A percentile compares a stretch with the other conserved stretches of the same genome.
phyloP scores from a whole-genome alignment of 345 rosid genomes.

The Anastatica hierochuntica region DNA sequence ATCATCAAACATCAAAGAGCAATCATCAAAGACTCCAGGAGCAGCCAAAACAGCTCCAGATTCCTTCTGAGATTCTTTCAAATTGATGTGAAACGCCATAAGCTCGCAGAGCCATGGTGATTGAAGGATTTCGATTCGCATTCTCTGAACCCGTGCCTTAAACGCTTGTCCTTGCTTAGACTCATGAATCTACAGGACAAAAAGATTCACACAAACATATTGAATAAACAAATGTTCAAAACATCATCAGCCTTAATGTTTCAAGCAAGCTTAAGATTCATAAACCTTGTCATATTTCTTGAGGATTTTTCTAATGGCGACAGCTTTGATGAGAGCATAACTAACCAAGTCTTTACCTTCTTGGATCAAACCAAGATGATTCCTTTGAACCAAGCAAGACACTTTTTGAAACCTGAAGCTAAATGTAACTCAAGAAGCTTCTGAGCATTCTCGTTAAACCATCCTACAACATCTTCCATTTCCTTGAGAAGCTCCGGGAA shows the following conservation, averaged over 20 bases:
- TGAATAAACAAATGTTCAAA: slow-evolving; percentile 1
- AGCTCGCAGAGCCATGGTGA: slow-evolving; percentile 96
- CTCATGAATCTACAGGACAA: slow-evolving; percentile 54
- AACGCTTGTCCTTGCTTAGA: slow-evolving; percentile 94
- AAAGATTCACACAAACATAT: background rate
- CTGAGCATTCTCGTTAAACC: slow-evolving; percentile 72
- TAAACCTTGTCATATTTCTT: slow-evolving; percentile 96
- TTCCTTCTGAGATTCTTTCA: slow-evolving; percentile 44
- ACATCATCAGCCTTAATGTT: background rate
- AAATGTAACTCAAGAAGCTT: slow-evolving; percentile 82
- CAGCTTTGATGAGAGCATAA: slow-evolving; percentile 79
- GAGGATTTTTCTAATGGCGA: slow-evolving; percentile 77
- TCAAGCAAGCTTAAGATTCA: no score
- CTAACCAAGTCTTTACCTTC: slow-evolving; percentile 79
- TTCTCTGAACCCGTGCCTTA: slow-evolving; percentile 66
- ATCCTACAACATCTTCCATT: slow-evolving; percentile 73
- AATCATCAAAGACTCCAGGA: slow-evolving; percentile 53
- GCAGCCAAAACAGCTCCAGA: slow-evolving; percentile 18
- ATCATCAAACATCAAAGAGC: slow-evolving; percentile 47
- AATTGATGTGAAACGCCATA: slow-evolving; percentile 79
- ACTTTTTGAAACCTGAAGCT: slow-evolving; percentile 68
- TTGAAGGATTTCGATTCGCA: slow-evolving; percentile 85
- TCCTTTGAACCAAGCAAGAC: slow-evolving; percentile 56
- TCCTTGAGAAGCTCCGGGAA: slow-evolving; percentile 80
- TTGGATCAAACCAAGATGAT: slow-evolving; percentile 52